Evolutionary conservation across 352 stramenopile species (phyloP).

Genomic region (Phytopythium kandeliae): DNA sequence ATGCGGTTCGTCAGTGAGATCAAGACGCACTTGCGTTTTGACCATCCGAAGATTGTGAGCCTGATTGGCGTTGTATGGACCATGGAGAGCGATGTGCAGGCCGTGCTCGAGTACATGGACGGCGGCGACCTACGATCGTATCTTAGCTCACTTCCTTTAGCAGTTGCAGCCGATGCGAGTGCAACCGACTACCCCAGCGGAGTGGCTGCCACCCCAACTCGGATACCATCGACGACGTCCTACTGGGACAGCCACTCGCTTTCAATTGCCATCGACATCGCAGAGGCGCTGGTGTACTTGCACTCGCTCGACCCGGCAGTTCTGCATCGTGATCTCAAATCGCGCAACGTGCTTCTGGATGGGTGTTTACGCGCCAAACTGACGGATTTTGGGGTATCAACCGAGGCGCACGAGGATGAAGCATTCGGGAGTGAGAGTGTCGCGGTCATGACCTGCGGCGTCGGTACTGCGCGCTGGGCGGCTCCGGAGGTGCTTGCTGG

Average conservation of each 20-base stretch:
- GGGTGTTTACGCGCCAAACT: background rate
- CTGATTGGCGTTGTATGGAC: conserved; percentile 49
- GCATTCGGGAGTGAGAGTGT: conserved; percentile 7
- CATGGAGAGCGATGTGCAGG: conserved; percentile 26
- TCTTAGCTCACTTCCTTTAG: conserved; percentile 1
- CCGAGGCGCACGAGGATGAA: conserved; percentile 11
- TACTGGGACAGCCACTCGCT: conserved; percentile 11
- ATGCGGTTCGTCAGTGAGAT: conserved; percentile 33
- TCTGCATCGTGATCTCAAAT: conserved; percentile 19
- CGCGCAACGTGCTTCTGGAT: conserved; percentile 11
- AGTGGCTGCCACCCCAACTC: too few species aligned
- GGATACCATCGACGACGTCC: too few species aligned
- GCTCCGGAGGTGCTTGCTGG: conserved; percentile 50
- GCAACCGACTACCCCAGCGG: too few species aligned
- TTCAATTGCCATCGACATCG: conserved; percentile 24
- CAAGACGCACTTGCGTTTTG: conserved; percentile 16
- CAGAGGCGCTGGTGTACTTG: conserved; percentile 33
- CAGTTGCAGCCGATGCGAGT: background rate
- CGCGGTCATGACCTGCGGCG: conserved; percentile 14
- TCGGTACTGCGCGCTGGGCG: conserved; percentile 45
- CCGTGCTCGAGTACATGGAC: conserved; percentile 40
- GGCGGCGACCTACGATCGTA: conserved; percentile 31
- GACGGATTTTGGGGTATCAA: conserved; percentile 10
- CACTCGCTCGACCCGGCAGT: conserved; percentile 39
- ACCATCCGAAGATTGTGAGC: conserved; percentile 32